A percentile compares a stretch with the other conserved stretches of the same genome.
These are phyloP conservation scores for Alopecurus myosuroides DNA, from an alignment of 176 grass and related monocot species.

Conservation along the genomic window DNA sequence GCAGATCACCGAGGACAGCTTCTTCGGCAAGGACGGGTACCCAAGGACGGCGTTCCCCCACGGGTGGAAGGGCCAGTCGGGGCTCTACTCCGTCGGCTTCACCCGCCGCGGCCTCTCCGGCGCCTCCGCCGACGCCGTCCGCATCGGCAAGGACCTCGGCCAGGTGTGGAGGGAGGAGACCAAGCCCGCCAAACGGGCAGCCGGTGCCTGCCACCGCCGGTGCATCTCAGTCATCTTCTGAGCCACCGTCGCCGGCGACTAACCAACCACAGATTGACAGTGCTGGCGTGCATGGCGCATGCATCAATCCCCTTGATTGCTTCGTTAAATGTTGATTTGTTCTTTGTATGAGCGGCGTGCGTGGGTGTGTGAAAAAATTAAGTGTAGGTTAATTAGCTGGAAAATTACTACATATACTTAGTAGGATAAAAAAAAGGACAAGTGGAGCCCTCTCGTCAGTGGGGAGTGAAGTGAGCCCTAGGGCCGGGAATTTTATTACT, in stretches of 20 bases:
- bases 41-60: constrained; percentile 63
- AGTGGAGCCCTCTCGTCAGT: constrained; percentile 51
- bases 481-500: constrained; percentile 46
- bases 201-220: constrained; percentile 64
- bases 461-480: constrained; percentile 43
- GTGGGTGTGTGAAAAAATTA: neutral
- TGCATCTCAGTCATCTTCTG: constrained; percentile 77
- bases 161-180: constrained; percentile 78
- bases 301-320: constrained; percentile 35
- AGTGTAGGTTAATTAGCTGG: neutral
- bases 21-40: constrained; percentile 81
- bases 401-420: neutral
- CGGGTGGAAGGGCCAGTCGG: constrained; percentile 57
- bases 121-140: constrained; percentile 70
- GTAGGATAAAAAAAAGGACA: neutral
- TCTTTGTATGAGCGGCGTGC: constrained; percentile 11
- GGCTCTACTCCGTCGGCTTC: constrained; percentile 91
- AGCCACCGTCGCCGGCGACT: neutral
- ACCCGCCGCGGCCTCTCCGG: constrained; percentile 67
- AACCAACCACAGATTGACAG: neutral
- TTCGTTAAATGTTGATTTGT: constrained; percentile 29
- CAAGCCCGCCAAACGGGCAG: constrained; percentile 47
- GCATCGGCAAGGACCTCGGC: constrained; percentile 57
- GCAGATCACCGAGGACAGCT: constrained; percentile 47
- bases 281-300: neutral